Conservation (phyloP, 352 stramenopile genomes). For the Thalassiosira ordinaria region DNA sequence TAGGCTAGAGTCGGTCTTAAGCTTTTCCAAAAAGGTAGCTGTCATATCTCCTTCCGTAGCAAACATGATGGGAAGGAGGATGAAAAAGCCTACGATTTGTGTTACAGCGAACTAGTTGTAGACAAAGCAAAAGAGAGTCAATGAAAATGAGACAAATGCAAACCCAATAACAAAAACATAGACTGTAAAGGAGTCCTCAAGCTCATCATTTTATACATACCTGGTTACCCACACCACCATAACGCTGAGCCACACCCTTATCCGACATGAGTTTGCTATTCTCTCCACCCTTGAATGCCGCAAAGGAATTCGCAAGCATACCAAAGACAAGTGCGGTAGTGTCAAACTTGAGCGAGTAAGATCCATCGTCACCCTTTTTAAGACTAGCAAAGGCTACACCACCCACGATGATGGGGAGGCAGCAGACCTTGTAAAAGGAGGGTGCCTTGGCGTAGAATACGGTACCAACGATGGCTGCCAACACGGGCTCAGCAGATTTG, state of each 20-base stretch:
- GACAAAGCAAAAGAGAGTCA: neutral
- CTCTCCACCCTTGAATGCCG: slow-evolving; percentile 73
- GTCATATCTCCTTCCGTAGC: slow-evolving; percentile 59
- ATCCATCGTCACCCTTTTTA: slow-evolving; percentile 57
- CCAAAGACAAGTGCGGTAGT: slow-evolving; percentile 62
- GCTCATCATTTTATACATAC: no score
- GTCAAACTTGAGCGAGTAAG: slow-evolving; percentile 67
- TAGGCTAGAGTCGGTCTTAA: slow-evolving; percentile 57
- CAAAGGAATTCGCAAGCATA: slow-evolving; percentile 69
- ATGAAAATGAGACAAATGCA: slow-evolving; percentile 5
- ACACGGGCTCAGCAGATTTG: slow-evolving; percentile 65
- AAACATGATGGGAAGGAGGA: slow-evolving; percentile 68
- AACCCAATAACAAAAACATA: no score
- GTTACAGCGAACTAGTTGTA: slow-evolving; percentile 62
- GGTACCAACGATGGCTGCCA: slow-evolving; percentile 62
- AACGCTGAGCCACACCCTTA: slow-evolving; percentile 61
- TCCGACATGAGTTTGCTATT: slow-evolving; percentile 73
- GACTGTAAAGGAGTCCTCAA: no score
- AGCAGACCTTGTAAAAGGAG: slow-evolving; percentile 60
- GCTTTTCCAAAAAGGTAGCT: slow-evolving; percentile 57
- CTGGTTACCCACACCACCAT: slow-evolving; percentile 74
- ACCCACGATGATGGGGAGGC: slow-evolving; percentile 65
- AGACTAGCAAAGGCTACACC: slow-evolving; percentile 69
- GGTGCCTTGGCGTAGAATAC: slow-evolving; percentile 63
- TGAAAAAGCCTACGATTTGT: slow-evolving; percentile 63